Evolutionary conservation across 148 eudicot genomes (phyloP).

Genomic region (Talinum fruticosum): DNA sequence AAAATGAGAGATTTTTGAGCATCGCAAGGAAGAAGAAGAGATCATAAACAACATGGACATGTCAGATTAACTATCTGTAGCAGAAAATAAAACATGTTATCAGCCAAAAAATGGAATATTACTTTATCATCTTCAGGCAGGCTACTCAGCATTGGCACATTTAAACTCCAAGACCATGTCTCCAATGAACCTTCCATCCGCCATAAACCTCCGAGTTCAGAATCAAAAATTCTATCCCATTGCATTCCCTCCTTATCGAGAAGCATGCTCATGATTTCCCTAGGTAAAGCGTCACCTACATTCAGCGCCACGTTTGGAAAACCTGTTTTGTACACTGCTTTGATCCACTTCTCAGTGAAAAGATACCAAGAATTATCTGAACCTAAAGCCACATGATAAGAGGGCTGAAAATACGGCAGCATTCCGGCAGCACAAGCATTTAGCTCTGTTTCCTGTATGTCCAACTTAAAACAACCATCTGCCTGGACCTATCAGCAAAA

Average conservation of each 20-base stretch:
- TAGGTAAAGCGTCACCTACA: conserved; percentile 67
- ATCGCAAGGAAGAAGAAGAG: not conserved
- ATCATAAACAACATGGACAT: not conserved
- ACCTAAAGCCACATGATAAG: conserved; percentile 95
- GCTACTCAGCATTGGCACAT: conserved; percentile 89
- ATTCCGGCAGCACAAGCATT: conserved; percentile 24
- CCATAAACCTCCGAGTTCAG: conserved; percentile 89
- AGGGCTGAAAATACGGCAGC: conserved; percentile 41
- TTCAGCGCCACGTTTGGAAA: conserved; percentile 78
- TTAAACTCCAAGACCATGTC: conserved; percentile 99
- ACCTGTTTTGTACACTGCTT: conserved; percentile 73
- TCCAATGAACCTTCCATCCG: conserved; percentile 87
- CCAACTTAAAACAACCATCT: conserved; percentile 43
- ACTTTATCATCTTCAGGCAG: conserved; percentile 89
- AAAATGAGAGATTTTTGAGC: conserved; percentile 1
- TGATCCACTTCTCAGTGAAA: conserved; percentile 96
- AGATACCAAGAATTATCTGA: conserved; percentile 99
- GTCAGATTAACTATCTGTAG: not conserved
- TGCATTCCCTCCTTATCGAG: conserved; percentile 78
- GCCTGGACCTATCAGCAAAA: conserved; percentile 49
- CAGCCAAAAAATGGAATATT: conserved; percentile 2
- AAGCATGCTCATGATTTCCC: conserved; percentile 62
- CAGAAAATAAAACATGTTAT: not conserved
- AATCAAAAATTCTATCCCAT: conserved; percentile 69
- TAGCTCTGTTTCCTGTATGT: conserved; percentile 31